Percentiles rank a stretch among this genome's conserved stretches.
phyloP scores from a whole-genome alignment of 768 basidiomycete genomes.

The Suillus spraguei region DNA sequence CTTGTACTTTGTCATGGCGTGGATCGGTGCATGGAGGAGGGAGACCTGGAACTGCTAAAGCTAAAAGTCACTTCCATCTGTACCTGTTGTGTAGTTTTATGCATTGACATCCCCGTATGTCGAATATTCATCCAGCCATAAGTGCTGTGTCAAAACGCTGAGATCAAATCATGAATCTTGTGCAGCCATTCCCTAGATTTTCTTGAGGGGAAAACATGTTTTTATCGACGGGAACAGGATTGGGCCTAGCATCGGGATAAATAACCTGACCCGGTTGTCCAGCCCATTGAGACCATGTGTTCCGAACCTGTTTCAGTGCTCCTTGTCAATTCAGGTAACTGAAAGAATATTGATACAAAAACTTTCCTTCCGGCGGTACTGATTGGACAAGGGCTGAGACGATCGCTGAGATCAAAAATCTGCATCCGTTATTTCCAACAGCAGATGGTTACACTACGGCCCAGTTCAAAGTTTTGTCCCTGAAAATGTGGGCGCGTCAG shows the following conservation, averaged over 20 bases:
- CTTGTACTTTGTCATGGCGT: constrained; percentile 81
- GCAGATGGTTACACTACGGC: not conserved
- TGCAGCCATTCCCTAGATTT: not conserved
- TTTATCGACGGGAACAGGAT: not conserved
- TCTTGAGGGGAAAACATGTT: not conserved
- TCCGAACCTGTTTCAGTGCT: not conserved
- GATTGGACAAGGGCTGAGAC: not conserved
- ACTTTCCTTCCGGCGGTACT: not conserved
- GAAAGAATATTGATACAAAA: not conserved
- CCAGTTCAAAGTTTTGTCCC: not conserved
- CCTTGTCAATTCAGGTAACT: not conserved
- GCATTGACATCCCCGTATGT: not conserved
- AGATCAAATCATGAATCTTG: not conserved
- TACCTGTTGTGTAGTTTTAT: not conserved
- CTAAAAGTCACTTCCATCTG: not conserved
- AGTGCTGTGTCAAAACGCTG: not conserved
- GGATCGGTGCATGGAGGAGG: constrained; percentile 50
- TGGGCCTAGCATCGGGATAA: not conserved
- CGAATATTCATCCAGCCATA: not conserved
- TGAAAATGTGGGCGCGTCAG: not conserved
- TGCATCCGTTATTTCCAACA: not conserved
- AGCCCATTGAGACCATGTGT: not conserved
- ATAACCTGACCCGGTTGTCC: not conserved
- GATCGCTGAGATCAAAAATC: not conserved
- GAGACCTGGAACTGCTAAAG: constrained; percentile 35